Percentiles rank a stretch among this genome's conserved stretches.
phyloP scores from a whole-genome alignment of 805 yeast species.

The Hanseniaspora hatyaiensis region DNA sequence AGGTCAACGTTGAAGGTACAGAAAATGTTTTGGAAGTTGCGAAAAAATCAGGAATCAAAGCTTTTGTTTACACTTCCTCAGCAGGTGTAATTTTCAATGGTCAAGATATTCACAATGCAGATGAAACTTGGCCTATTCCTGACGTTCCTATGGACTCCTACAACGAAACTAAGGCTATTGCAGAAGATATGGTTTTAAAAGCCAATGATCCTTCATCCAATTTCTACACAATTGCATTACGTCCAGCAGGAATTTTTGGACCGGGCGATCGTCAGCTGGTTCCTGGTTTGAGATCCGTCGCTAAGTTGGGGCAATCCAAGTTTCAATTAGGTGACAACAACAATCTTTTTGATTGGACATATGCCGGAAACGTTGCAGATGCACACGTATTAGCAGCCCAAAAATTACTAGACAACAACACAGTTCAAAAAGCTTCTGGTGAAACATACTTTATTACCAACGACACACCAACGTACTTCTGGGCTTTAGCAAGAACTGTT shows the following conservation, averaged over 20 bases:
- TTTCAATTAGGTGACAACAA: conserved; percentile 91
- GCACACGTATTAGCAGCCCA: conserved; percentile 89
- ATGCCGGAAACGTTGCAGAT: conserved; percentile 96
- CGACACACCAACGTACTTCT: conserved; percentile 88
- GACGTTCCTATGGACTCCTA: conserved; percentile 89
- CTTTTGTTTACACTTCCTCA: conserved; percentile 86
- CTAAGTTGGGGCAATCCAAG: conserved; percentile 72
- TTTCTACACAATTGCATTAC: conserved; percentile 68
- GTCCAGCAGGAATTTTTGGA: conserved; percentile 98
- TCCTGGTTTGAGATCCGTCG: conserved; percentile 79
- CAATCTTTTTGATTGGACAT: conserved; percentile 91
- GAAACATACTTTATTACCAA: conserved; percentile 84
- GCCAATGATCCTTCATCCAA: conserved; percentile 50
- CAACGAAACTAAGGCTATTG: conserved; percentile 86
- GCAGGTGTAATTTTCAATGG: conserved; percentile 98
- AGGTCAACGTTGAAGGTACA: conserved; percentile 88
- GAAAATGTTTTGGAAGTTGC: conserved; percentile 57
- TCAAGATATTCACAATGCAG: conserved; percentile 80
- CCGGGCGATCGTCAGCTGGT: conserved; percentile 97
- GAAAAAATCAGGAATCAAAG: conserved; percentile 38
- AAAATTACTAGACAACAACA: conserved; percentile 42
- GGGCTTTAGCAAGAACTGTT: conserved; percentile 92
- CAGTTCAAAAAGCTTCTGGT: conserved; percentile 51
- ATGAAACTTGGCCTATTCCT: conserved; percentile 90
- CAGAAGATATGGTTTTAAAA: conserved; percentile 67